These are phyloP conservation scores for Terfezia boudieri DNA, from an alignment of 495 filamentous ascomycete species.

Conservation along the genomic window DNA sequence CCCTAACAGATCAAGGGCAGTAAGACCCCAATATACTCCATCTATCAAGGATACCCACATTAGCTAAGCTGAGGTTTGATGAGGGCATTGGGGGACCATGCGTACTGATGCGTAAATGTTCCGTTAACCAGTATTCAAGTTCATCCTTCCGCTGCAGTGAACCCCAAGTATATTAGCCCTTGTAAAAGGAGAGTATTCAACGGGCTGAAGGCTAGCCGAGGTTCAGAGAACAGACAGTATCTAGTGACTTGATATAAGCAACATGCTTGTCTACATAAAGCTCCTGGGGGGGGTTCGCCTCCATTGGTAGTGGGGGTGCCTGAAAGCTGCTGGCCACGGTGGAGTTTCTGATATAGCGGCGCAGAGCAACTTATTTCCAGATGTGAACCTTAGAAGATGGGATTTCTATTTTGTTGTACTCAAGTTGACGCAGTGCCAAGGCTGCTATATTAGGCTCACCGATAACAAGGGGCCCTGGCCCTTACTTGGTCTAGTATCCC, in stretches of 20 bases:
- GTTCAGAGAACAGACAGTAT: constrained; percentile 37
- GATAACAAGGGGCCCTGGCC: no score
- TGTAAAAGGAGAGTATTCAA: no score
- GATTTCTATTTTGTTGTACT: no score
- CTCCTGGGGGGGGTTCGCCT: not conserved
- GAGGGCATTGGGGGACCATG: not conserved
- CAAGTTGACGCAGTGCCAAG: no score
- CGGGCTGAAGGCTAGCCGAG: no score
- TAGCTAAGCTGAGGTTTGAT: not conserved
- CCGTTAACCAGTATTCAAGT: constrained; percentile 90
- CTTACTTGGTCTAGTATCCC: no score
- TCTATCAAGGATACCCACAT: not conserved
- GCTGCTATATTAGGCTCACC: no score
- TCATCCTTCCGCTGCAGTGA: constrained; percentile 51
- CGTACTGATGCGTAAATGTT: constrained; percentile 54
- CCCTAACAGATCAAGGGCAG: constrained; percentile 62
- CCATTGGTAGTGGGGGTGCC: no score
- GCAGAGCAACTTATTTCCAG: no score
- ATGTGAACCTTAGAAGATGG: no score
- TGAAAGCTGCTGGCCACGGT: no score
- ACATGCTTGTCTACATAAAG: constrained; percentile 46
- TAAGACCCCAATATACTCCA: constrained; percentile 91
- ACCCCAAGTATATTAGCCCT: not conserved
- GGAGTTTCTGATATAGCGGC: no score
- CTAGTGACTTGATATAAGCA: constrained; percentile 77